Percentiles rank a stretch among this genome's conserved stretches.
Conservation (phyloP, 345 rosid genomes). For the Sapria himalayana region DNA sequence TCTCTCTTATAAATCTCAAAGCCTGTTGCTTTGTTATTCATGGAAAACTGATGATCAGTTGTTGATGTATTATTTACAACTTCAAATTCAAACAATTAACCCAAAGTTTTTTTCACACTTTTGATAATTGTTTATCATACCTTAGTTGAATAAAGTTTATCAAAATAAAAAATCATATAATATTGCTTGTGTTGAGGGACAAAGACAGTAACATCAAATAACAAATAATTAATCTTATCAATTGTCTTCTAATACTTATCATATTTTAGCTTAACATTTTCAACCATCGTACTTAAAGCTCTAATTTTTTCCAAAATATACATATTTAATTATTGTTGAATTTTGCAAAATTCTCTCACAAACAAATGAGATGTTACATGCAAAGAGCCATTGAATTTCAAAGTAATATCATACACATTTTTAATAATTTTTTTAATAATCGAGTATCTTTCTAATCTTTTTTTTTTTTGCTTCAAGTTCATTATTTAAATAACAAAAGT, state of each 20-base stretch:
- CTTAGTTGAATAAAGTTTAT: conserved; percentile 12
- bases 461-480: conserved; percentile 10
- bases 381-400: conserved; percentile 6
- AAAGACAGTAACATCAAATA: conserved; percentile 13
- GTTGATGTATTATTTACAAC: conserved; percentile 7
- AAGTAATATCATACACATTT: conserved; percentile 8
- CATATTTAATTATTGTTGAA: conserved; percentile 9
- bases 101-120: too few species aligned
- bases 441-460: conserved; percentile 11
- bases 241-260: conserved; percentile 11
- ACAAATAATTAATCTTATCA: conserved; percentile 9
- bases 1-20: conserved; percentile 6
- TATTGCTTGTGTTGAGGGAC: conserved; percentile 13
- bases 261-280: conserved; percentile 9
- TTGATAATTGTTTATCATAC: too few species aligned
- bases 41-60: too few species aligned
- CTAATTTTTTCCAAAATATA: too few species aligned
- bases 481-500: too few species aligned
- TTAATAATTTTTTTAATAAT: conserved; percentile 10
- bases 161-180: conserved; percentile 12
- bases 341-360: conserved; percentile 9
- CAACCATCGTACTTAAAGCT: conserved; percentile 11
- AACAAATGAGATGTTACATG: conserved; percentile 14
- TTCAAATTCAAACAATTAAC: too few species aligned
- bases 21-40: too few species aligned